Evolutionary conservation across 1,284 basidiomycete species (phyloP).

Genomic region (Flammula alnicola): DNA sequence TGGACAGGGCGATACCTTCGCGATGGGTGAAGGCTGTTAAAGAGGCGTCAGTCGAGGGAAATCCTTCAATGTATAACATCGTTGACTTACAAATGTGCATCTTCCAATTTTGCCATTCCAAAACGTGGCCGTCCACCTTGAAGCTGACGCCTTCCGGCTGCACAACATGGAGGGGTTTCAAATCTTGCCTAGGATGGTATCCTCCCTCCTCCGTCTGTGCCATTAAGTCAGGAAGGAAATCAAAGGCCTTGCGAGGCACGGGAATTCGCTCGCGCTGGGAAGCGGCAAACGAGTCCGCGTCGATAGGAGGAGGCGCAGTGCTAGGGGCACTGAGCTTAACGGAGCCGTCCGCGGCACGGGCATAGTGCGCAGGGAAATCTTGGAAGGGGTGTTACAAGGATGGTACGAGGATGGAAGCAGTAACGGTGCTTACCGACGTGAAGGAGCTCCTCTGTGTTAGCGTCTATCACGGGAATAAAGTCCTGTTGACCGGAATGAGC

Average conservation of each 20-base stretch:
- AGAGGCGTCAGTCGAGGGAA: background rate
- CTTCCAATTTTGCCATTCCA: conserved; percentile 95
- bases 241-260: conserved; percentile 63
- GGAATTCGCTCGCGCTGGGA: conserved; percentile 71
- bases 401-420: background rate
- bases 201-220: conserved; percentile 55
- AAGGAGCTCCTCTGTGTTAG: conserved; percentile 70
- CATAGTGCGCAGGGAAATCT: conserved; percentile 78
- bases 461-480: conserved; percentile 80
- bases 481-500: conserved; percentile 51
- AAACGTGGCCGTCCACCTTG: conserved; percentile 78
- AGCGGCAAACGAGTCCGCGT: conserved; percentile 49
- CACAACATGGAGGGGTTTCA: conserved; percentile 85
- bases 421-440: conserved; percentile 54
- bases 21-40: conserved; percentile 71
- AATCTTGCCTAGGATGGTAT: conserved; percentile 68
- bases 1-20: conserved; percentile 83
- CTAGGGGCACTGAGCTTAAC: conserved; percentile 47
- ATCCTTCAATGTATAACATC: background rate
- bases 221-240: conserved; percentile 83
- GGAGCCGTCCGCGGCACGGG: conserved; percentile 44
- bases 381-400: background rate
- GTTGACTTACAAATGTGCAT: conserved; percentile 76
- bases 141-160: conserved; percentile 95
- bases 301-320: conserved; percentile 56